Conservation (phyloP, 2,329 filamentous ascomycete genomes). For the Fusarium globosum region DNA sequence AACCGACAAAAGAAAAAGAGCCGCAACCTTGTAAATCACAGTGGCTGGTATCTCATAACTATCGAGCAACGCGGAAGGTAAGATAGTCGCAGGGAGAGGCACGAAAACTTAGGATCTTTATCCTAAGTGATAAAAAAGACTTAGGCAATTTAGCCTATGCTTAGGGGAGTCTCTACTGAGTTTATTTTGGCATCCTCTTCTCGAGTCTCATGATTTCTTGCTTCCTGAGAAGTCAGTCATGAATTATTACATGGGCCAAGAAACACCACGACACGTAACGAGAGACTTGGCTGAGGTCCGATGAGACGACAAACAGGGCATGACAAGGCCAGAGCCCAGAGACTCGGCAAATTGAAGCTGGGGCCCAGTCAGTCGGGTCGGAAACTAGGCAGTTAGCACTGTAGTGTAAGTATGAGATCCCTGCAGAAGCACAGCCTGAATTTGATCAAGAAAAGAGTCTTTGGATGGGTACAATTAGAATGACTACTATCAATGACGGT, state of each 20-base stretch:
- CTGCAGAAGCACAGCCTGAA: conserved; percentile 22
- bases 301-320: conserved; percentile 10
- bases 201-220: not conserved
- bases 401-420: conserved; percentile 15
- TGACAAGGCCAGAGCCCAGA: not conserved
- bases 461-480: not conserved
- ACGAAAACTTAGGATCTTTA: not conserved
- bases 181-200: not conserved
- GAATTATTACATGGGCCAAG: conserved; percentile 33
- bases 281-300: conserved; percentile 14
- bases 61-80: not conserved
- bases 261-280: conserved; percentile 4
- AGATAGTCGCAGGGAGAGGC: not conserved
- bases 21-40: not conserved
- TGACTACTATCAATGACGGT: not conserved
- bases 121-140: not conserved
- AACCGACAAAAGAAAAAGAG: conserved; percentile 22
- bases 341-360: conserved; percentile 24
- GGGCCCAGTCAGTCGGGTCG: conserved; percentile 28
- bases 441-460: not conserved
- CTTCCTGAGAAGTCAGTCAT: not conserved
- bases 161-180: not conserved
- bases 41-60: not conserved
- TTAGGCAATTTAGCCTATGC: not conserved
- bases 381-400: not conserved